These are phyloP conservation scores for Jackrogersella multiformis DNA, from an alignment of 495 filamentous ascomycete genomes.

Conservation along the genomic window DNA sequence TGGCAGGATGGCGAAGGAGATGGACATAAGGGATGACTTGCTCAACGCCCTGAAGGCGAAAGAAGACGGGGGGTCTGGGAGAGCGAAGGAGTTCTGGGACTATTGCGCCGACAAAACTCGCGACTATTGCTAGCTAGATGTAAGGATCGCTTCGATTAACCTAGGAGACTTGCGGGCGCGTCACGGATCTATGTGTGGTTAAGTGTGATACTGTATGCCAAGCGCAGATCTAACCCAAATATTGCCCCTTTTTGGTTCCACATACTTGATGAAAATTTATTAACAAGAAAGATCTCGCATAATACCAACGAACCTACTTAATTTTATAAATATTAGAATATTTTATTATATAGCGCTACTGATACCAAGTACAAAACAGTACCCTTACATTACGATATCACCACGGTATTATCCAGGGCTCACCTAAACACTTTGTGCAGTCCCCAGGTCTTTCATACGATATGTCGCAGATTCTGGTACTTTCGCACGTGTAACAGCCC, in stretches of 20 bases:
- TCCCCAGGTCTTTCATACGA: not conserved
- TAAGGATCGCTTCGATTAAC: too few species aligned
- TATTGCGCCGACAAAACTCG: not conserved
- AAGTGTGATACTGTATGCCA: too few species aligned
- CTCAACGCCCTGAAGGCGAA: not conserved
- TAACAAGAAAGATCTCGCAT: too few species aligned
- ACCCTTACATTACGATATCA: not conserved
- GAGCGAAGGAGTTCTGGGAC: not conserved
- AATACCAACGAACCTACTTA: too few species aligned
- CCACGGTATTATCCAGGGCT: not conserved
- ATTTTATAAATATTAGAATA: too few species aligned
- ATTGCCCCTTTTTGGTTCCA: too few species aligned
- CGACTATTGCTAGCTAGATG: not conserved
- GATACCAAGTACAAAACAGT: too few species aligned
- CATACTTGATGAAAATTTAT: too few species aligned
- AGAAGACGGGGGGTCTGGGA: not conserved
- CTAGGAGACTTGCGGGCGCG: too few species aligned
- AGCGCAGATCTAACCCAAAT: too few species aligned
- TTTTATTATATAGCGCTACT: too few species aligned
- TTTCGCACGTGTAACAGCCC: not conserved
- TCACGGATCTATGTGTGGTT: too few species aligned
- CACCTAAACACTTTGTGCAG: not conserved
- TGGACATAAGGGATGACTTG: not conserved
- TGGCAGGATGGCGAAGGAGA: constrained; percentile 43
- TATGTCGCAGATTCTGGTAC: not conserved